Evolutionary conservation across 129 eudicot genomes (phyloP), one percentile per base, ranked within the genome.

Genomic region (Tanacetum coccineum): DNA sequence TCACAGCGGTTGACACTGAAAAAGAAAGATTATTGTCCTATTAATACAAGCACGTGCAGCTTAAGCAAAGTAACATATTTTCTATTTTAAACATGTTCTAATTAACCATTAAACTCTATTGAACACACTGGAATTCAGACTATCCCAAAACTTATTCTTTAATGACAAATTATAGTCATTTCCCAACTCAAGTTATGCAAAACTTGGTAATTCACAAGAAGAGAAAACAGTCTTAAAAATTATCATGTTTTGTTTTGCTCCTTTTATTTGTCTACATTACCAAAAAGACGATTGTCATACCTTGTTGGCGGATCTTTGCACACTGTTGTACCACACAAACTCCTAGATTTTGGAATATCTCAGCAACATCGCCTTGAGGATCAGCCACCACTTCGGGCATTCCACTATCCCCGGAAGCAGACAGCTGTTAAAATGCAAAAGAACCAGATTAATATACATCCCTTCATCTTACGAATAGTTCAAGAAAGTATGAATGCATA

Each of bases 361-460:
- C 79, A 13, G 99, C 92, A 60, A 94, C 88, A 65, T 89, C 97
- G 6, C 99, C 95, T 81, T 80, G 93, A 46, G 99, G 99, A 67
- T 94, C 97, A 62, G 93, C 81, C 64, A 85, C 99, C 56, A 89
- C 95, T 83, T 94, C 99, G 28, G 99, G 99, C 28, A 76, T 79
- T 74, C 99, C 99, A 72, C 97, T 85, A 80, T 94, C 99, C 70
- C 99, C 99, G 58, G 99, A 94, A 78, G 97, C 99, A 59, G 99
- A 94, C 51, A 94, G 82, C 99, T 94, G 71, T 68, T 39, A 52
- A 67, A 56, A 39, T 28, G 13, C 45, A 50, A 77, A 15, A 13
- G 10, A 36, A 36, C 42, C 42, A 36, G 42, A 36, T 36, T 36
- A 36, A 36, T 36, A 36, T 9, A 36, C 42, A 36, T 36, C 42